phyloP scores from a whole-genome alignment of 495 filamentous ascomycete species.

The Lasiosphaeris hirsuta region DNA sequence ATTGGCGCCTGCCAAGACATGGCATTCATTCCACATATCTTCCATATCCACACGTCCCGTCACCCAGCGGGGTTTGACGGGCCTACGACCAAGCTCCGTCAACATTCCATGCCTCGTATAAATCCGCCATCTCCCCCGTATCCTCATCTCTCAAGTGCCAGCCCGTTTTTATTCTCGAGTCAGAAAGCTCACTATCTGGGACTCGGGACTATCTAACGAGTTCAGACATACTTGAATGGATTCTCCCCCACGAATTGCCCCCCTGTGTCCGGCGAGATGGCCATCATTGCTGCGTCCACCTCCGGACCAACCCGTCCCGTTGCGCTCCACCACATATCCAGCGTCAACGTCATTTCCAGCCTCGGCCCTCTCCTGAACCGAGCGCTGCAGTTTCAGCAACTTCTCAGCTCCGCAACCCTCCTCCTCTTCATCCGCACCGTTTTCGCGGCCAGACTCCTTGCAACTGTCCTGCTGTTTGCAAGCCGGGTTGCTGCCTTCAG shows the following conservation, averaged over 20 bases:
- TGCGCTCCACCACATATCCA: constrained; percentile 19
- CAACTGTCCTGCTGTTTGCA: constrained; percentile 13
- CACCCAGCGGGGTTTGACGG: neutral
- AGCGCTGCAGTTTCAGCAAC: constrained; percentile 32
- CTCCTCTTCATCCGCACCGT: constrained; percentile 26
- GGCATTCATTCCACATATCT: neutral
- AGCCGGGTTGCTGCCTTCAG: constrained; percentile 20
- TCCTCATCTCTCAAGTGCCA: no score
- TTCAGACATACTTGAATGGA: neutral
- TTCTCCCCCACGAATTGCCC: neutral
- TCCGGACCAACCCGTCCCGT: constrained; percentile 19
- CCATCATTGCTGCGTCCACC: constrained; percentile 33
- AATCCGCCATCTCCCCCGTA: neutral
- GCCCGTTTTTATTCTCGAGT: no score
- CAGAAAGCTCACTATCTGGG: no score
- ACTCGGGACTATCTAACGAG: neutral
- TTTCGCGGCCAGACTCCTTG: constrained; percentile 22
- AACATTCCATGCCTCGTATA: neutral
- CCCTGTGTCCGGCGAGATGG: constrained; percentile 16
- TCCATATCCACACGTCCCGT: neutral
- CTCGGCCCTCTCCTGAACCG: constrained; percentile 25
- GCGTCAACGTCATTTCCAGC: constrained; percentile 19
- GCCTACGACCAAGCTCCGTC: neutral
- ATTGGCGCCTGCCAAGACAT: neutral
- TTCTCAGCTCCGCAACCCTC: constrained; percentile 20